A percentile compares a stretch with the other conserved stretches of the same genome.
phyloP scores from a whole-genome alignment of 1,139 yeast species.

The Pichia sp. region DNA sequence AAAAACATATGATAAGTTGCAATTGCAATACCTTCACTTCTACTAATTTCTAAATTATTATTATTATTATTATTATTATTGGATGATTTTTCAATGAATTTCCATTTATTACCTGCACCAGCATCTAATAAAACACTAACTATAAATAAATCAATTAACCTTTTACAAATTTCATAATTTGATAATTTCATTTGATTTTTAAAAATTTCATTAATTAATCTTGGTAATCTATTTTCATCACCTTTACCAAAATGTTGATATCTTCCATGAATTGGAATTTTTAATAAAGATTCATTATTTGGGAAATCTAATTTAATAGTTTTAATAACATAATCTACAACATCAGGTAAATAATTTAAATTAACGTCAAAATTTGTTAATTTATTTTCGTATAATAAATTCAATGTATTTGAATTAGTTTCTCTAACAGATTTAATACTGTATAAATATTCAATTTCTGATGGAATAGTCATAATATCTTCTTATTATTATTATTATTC shows the following conservation, averaged over 20 bases:
- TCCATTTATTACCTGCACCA: slow-evolving; percentile 56
- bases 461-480: slow-evolving; percentile 9
- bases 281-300: slow-evolving; percentile 22
- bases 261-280: slow-evolving; percentile 57
- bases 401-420: slow-evolving; percentile 38
- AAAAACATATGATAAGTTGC: slow-evolving; percentile 49
- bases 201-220: slow-evolving; percentile 28
- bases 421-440: slow-evolving; percentile 48
- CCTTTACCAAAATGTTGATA: slow-evolving; percentile 57
- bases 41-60: slow-evolving; percentile 27
- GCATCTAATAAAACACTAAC: slow-evolving; percentile 56
- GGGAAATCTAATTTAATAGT: slow-evolving; percentile 32
- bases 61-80: too few relatives aligned
- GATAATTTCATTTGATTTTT: slow-evolving; percentile 23
- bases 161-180: slow-evolving; percentile 38
- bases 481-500: too few relatives aligned
- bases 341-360: slow-evolving; percentile 32
- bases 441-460: slow-evolving; percentile 31
- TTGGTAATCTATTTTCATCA: slow-evolving; percentile 36
- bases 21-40: slow-evolving; percentile 58
- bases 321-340: slow-evolving; percentile 38
- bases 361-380: slow-evolving; percentile 42
- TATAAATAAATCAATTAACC: slow-evolving; percentile 47
- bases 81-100: slow-evolving; percentile 31
- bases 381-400: slow-evolving; percentile 32